Evolutionary conservation across 1,284 basidiomycete genomes (phyloP).

Genomic region (Dichomitus squalens): DNA sequence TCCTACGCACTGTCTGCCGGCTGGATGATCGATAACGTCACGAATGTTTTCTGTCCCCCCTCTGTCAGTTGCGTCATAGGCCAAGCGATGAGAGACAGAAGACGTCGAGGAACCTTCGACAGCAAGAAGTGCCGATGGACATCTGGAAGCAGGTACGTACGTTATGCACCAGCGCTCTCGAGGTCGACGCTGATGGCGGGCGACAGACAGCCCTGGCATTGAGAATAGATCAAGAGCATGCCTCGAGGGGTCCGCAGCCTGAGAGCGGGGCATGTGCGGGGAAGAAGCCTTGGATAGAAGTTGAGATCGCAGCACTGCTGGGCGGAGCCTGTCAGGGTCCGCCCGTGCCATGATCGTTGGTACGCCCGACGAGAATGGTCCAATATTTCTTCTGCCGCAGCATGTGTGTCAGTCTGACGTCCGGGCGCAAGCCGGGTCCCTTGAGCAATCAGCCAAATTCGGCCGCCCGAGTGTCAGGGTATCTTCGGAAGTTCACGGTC

Average conservation of each 20-base stretch:
- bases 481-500: neutral
- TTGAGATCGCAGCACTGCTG: constrained; percentile 14
- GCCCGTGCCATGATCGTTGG: too few relatives aligned
- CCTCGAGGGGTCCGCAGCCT: neutral
- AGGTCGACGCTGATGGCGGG: constrained; percentile 11
- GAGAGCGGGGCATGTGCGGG: neutral
- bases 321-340: neutral
- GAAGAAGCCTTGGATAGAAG: neutral
- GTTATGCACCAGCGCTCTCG: constrained; percentile 10
- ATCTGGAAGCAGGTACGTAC: constrained; percentile 19
- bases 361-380: neutral
- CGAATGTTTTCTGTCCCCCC: neutral
- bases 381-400: neutral
- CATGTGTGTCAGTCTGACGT: neutral
- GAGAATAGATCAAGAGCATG: neutral
- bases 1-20: neutral
- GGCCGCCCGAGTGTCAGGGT: neutral
- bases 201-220: neutral
- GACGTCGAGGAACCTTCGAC: neutral
- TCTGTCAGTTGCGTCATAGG: too few relatives aligned
- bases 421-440: neutral
- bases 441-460: neutral
- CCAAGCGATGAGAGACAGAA: neutral
- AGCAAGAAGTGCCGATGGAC: neutral
- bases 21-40: neutral